These are phyloP conservation scores for Mortierella polycephala DNA, from an alignment of 371 early-diverging fungal genomes.

Conservation along the genomic window DNA sequence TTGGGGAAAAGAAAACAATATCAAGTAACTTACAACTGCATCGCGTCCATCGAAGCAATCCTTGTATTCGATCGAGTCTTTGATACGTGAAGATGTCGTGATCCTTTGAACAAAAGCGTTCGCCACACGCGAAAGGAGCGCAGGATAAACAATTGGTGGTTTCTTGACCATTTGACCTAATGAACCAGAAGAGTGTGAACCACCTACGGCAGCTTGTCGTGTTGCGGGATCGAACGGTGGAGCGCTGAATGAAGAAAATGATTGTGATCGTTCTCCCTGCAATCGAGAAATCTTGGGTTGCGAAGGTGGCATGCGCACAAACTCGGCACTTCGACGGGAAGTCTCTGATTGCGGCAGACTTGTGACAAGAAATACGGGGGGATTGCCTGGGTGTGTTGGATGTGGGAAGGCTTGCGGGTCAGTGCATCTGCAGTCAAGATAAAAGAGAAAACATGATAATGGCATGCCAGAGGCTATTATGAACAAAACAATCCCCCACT, in stretches of 20 bases:
- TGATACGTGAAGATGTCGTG: slow-evolving; percentile 61
- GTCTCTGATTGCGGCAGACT: slow-evolving; percentile 37
- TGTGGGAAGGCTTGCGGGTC: not conserved
- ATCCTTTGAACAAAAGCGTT: slow-evolving; percentile 72
- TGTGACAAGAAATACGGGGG: slow-evolving; percentile 49
- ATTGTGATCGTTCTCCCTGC: slow-evolving; percentile 58
- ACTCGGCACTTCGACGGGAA: slow-evolving; percentile 50
- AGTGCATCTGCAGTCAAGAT: not conserved
- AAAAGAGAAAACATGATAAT: not conserved
- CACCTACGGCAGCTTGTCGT: slow-evolving; percentile 35
- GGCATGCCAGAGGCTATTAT: not conserved
- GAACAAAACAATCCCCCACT: not conserved
- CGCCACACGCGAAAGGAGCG: slow-evolving; percentile 84
- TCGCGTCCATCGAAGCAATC: slow-evolving; percentile 85
- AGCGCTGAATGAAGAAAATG: slow-evolving; percentile 56
- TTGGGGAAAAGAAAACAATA: not conserved
- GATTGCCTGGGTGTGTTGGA: slow-evolving; percentile 24
- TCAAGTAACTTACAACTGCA: slow-evolving; percentile 73
- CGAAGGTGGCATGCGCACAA: slow-evolving; percentile 39
- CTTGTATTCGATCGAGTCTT: slow-evolving; percentile 84
- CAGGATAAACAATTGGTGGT: slow-evolving; percentile 75
- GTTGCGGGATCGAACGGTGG: slow-evolving; percentile 27
- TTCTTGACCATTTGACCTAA: slow-evolving; percentile 30
- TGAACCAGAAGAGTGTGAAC: slow-evolving; percentile 19
- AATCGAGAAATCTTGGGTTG: slow-evolving; percentile 47